Evolutionary conservation across 441 rosid species (phyloP).

Genomic region (Euphorbia schlechtendalii): DNA sequence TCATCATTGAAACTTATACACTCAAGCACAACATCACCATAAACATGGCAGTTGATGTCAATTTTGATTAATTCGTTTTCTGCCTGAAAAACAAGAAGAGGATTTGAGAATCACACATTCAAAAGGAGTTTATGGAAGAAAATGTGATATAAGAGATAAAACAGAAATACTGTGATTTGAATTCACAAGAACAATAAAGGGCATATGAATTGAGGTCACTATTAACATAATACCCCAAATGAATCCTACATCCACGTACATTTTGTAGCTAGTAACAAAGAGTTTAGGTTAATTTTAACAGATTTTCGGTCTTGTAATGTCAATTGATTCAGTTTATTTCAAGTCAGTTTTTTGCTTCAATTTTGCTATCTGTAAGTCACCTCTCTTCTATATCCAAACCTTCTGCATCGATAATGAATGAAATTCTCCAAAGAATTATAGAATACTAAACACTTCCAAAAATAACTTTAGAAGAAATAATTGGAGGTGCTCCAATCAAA

Average conservation of each 20-base stretch:
- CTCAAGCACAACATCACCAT: conserved; percentile 90
- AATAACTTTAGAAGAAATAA: neutral
- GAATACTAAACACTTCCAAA: neutral
- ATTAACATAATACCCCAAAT: neutral
- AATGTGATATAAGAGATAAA: neutral
- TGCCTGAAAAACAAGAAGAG: conserved; percentile 42
- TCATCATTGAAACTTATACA: conserved; percentile 75
- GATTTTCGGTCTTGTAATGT: neutral
- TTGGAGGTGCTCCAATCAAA: neutral
- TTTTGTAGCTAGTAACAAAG: neutral
- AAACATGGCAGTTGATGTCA: conserved; percentile 78
- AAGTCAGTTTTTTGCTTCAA: neutral
- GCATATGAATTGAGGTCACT: neutral
- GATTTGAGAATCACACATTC: conserved; percentile 12
- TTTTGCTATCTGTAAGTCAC: neutral
- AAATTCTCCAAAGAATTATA: conserved; percentile 2
- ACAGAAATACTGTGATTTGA: neutral
- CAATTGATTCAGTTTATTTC: neutral
- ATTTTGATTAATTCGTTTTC: conserved; percentile 83
- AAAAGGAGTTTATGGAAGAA: conserved; percentile 1
- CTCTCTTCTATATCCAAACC: neutral
- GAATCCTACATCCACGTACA: neutral
- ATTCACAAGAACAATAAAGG: neutral
- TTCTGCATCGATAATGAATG: neutral
- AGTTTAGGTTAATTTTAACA: neutral